phyloP scores from a whole-genome alignment of 495 filamentous ascomycete species.

The Xylaria acuta region DNA sequence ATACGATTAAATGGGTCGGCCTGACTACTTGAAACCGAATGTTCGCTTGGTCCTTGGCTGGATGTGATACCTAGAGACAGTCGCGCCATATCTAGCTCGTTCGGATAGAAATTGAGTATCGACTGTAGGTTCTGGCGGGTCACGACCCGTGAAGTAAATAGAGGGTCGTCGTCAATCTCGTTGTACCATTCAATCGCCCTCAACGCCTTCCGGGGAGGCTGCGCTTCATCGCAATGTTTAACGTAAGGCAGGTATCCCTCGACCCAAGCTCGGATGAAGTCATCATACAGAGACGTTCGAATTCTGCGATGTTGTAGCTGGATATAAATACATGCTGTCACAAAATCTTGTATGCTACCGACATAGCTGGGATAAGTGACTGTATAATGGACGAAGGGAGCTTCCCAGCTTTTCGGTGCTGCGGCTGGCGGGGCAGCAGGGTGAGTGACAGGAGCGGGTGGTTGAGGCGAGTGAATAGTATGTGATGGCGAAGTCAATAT shows the following conservation, averaged over 20 bases:
- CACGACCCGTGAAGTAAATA: conserved; percentile 46
- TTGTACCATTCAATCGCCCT: conserved; percentile 54
- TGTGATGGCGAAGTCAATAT: conserved; percentile 5
- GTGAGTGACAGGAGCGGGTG: conserved; percentile 32
- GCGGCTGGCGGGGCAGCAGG: not conserved
- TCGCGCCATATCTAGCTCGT: conserved; percentile 29
- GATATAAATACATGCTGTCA: conserved; percentile 61
- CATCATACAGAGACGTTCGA: conserved; percentile 63
- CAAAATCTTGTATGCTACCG: conserved; percentile 61
- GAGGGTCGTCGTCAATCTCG: conserved; percentile 45
- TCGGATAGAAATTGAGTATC: conserved; percentile 34
- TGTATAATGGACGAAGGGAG: conserved; percentile 52
- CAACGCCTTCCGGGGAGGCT: conserved; percentile 34
- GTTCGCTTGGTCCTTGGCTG: conserved; percentile 1
- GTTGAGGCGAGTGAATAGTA: conserved; percentile 40
- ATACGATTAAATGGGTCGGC: not conserved
- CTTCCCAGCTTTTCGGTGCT: conserved; percentile 16
- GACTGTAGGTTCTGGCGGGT: conserved; percentile 46
- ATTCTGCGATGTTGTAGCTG: conserved; percentile 41
- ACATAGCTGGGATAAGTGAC: conserved; percentile 62
- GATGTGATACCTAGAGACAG: conserved; percentile 14
- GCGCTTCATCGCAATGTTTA: conserved; percentile 21
- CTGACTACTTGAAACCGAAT: not conserved
- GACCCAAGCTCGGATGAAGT: conserved; percentile 65
- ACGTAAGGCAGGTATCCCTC: conserved; percentile 51